Percentiles rank a stretch among this genome's conserved stretches.
These are phyloP conservation scores for Auricularia auricula-judae DNA, from an alignment of 768 basidiomycete genomes.

Conservation along the genomic window DNA sequence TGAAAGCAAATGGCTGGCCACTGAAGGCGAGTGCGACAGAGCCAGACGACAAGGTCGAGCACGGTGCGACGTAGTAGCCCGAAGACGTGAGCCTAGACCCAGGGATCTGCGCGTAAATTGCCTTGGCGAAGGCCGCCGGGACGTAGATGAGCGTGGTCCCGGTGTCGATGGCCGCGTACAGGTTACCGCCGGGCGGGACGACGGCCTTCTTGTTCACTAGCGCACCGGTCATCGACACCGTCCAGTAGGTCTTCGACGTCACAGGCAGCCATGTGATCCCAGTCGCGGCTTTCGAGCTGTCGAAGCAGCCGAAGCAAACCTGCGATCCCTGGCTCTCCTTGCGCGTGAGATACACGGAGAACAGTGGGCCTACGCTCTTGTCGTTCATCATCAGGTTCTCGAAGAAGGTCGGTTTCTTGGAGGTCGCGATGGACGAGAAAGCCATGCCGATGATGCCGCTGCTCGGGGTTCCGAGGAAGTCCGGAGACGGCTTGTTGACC, in stretches of 20 bases:
- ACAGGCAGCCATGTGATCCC: constrained; percentile 29
- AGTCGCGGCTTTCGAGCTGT: constrained; percentile 23
- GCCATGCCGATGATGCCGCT: constrained; percentile 53
- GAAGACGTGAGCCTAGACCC: constrained; percentile 26
- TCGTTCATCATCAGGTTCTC: constrained; percentile 43
- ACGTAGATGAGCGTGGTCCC: constrained; percentile 59
- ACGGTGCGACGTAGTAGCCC: constrained; percentile 50
- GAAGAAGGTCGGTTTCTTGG: constrained; percentile 42
- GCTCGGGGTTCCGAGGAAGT: constrained; percentile 40
- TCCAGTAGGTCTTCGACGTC: constrained; percentile 49
- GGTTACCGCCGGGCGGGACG: constrained; percentile 10
- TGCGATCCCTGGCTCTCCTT: constrained; percentile 32
- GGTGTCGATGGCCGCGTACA: constrained; percentile 48
- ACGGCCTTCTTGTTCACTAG: constrained; percentile 19
- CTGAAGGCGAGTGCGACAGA: constrained; percentile 35
- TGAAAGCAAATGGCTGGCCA: constrained; percentile 29
- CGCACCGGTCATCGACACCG: constrained; percentile 37
- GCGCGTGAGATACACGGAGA: constrained; percentile 47
- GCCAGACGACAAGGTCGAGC: constrained; percentile 19
- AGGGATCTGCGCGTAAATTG: constrained; percentile 45
- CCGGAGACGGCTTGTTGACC: constrained; percentile 32
- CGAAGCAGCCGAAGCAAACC: constrained; percentile 35
- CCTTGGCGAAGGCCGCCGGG: constrained; percentile 28
- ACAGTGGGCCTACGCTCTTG: constrained; percentile 34
- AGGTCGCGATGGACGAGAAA: constrained; percentile 43